Percentiles rank a stretch among this genome's conserved stretches.
Evolutionary conservation across 345 rosid genomes (phyloP).

Genomic region (Murraya koenigii): DNA sequence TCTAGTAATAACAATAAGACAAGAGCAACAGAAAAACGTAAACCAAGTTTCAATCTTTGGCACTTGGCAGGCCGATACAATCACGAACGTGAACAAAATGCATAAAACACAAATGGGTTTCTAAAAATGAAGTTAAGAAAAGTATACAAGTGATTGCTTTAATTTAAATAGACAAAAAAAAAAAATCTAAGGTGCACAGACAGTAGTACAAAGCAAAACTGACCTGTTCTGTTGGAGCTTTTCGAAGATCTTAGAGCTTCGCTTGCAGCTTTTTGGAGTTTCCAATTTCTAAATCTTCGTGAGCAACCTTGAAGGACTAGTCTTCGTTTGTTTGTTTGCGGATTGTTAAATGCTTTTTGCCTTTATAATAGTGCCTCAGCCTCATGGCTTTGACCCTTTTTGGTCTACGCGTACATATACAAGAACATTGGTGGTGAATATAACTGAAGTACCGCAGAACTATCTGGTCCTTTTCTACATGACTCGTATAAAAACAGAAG

Average conservation of each 20-base stretch:
- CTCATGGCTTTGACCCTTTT: conserved; percentile 16
- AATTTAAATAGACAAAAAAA: background rate
- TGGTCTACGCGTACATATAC: conserved; percentile 11
- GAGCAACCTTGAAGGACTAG: background rate
- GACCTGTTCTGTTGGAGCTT: conserved; percentile 11
- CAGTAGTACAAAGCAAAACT: conserved; percentile 3
- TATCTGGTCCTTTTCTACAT: too few species aligned
- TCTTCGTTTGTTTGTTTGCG: background rate
- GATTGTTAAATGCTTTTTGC: background rate
- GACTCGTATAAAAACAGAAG: too few species aligned
- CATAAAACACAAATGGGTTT: background rate
- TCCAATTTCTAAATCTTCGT: background rate
- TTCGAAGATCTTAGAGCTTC: background rate
- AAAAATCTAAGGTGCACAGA: background rate
- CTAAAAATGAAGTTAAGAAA: background rate
- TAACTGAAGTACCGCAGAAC: too few species aligned
- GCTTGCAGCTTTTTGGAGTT: conserved; percentile 1
- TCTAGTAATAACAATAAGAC: background rate
- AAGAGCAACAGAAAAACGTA: background rate
- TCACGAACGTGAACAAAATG: background rate
- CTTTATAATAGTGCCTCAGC: background rate
- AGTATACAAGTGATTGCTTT: background rate
- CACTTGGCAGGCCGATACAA: background rate
- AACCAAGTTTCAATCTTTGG: background rate
- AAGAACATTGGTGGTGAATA: background rate